Base-by-base conservation (phyloP, 2,329 filamentous ascomycete species). In the Calonectria pauciramosa region DNA sequence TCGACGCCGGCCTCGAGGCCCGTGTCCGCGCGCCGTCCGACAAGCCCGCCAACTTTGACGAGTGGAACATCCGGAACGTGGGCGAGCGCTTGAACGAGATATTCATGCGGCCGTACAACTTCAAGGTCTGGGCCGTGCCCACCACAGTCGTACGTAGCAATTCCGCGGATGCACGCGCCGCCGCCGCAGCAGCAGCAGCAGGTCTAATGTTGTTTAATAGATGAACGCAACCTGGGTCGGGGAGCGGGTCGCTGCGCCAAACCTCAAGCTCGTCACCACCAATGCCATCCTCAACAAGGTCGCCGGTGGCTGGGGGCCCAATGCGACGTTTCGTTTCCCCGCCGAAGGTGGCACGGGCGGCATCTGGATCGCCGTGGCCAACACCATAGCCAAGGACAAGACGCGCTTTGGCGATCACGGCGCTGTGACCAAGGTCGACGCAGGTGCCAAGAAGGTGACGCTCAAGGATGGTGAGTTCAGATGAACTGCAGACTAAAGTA, bases 51-150 rank as follows among this genome's bases (percentile, higher is more conserved):
- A 91, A 97, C 89, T 99, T 99, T 82, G 97, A 99, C 84, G 96
- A 99, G 90, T 99, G 96, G 96, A 99, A 99, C 83, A 86, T 99
- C 82, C 93, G 97, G 82, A 97, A 94, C 89, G 96, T 94, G 89
- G 97, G 97, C 82, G 89, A 92, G 81, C 96, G 96, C 81, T 91
- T 99, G 83, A 96, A 96, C 79, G 93, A 99, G 86, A 91, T 96
- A 82, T 99, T 99, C 92, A 99, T 99, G 97, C 91, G 96, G 82
- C 97, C 97, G 68, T 99, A 99, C 91, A 99, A 99, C 92, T 99
- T 94, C 93, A 99, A 99, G 90, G 97, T 99, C 85, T 99, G 97
- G 97, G 97, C 96, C 77, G 96, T 99, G 81, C 97, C 97, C 72
- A 98, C 96, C 68, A 98, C 94, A 80, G 97, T 97, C 93, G 95